Percentiles rank a stretch among this genome's conserved stretches.
These are phyloP conservation scores for Athelia psychrophila DNA, from an alignment of 1,284 basidiomycete genomes.

Conservation along the genomic window DNA sequence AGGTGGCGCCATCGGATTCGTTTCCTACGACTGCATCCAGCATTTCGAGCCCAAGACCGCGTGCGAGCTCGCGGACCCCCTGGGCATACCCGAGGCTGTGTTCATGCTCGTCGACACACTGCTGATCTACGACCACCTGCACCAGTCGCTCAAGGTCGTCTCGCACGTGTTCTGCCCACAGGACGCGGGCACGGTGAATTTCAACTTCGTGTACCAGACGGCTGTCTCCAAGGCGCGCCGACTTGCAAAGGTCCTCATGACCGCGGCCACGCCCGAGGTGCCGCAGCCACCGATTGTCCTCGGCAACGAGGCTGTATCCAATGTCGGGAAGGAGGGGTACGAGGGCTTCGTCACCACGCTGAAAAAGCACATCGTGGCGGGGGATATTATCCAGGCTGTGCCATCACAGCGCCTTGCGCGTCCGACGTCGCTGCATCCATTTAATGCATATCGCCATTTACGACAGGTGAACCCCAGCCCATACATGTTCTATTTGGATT, in stretches of 20 bases:
- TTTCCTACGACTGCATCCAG: conserved; percentile 94
- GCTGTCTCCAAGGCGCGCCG: conserved; percentile 77
- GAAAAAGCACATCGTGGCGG: conserved; percentile 93
- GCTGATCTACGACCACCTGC: conserved; percentile 97
- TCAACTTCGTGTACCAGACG: conserved; percentile 80
- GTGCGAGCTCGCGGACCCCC: conserved; percentile 67
- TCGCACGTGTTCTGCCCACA: conserved; percentile 90
- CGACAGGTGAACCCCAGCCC: conserved; percentile 96
- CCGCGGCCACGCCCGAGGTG: conserved; percentile 61
- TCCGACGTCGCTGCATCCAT: conserved; percentile 89
- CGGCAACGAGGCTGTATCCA: conserved; percentile 76
- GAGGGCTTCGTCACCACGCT: conserved; percentile 89
- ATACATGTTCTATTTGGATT: conserved; percentile 99
- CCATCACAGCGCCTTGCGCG: conserved; percentile 90
- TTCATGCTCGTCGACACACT: conserved; percentile 97
- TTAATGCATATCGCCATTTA: conserved; percentile 94
- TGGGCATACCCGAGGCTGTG: conserved; percentile 90
- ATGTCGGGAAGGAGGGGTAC: conserved; percentile 94
- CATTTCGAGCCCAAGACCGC: conserved; percentile 96
- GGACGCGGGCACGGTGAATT: conserved; percentile 55
- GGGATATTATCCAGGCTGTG: conserved; percentile 99
- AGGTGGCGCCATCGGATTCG: conserved; percentile 97
- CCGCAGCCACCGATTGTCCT: conserved; percentile 67
- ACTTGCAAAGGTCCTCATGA: conserved; percentile 66
- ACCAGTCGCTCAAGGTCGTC: conserved; percentile 92